Evolutionary conservation across 176 grass and related monocot genomes (phyloP), one percentile per base, ranked within the genome.

Genomic region (Eragrostis nindensis): DNA sequence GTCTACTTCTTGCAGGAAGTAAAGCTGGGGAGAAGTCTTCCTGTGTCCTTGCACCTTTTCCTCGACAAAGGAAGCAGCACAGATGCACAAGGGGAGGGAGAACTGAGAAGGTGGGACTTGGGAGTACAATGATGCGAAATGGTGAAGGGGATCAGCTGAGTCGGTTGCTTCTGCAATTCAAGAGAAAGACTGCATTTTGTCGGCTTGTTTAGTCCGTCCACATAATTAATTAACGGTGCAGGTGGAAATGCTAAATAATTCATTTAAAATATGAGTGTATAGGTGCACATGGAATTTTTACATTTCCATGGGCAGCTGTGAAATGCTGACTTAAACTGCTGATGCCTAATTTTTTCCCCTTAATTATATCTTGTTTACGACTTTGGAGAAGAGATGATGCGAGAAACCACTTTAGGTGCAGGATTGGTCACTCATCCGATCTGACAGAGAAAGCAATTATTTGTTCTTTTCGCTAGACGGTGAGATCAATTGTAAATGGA

Each of bases 171-270:
- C 52, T 42, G 71, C 25, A 15, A 53, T 71, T 74, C 50, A 60
- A 80, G 81, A 79, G 48, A 72, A 12, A 40, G 85, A 70, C 79
- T 5, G 14, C 54, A 18, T 13, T 66, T 80, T 84, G 69, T 75
- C 36, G 61, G 43, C 52, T 24, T 7, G 17, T 40, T 21, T 22
- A 36, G 75, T 79, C 74, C 38, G 40, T 45, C 67, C 47, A 19
- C 53, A 42, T 5, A 71, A 50, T 47, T 46, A 63, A 38, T 19
- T 62, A 62, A 24, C 26, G 62, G 6, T 73, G 21, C 32, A 9
- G 30, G 52, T 55, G 27, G 6, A n/a, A 7, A 26, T 10, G 46
- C 17, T 67, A 55, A 68, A 45, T 71, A 70, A 16, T 48, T 48
- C 1, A 11, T 43, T 7, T 19, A 57, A 18, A 30, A 18, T 61